Conservation (phyloP, 1,139 yeast genomes). For the Yamadazyma mexicana region DNA sequence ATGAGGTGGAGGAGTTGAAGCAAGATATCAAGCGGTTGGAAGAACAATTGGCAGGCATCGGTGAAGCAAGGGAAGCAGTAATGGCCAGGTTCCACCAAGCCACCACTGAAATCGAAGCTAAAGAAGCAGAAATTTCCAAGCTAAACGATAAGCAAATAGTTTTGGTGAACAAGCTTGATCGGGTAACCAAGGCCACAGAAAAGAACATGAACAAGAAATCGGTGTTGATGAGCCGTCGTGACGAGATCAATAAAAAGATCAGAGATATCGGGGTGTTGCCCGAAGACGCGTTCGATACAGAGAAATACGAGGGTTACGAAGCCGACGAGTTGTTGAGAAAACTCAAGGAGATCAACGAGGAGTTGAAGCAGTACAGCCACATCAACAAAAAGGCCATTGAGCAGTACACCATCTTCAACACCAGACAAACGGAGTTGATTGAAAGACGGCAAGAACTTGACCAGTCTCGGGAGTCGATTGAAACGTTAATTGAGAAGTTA, state of each 20-base stretch:
- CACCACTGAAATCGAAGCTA: slow-evolving; percentile 31
- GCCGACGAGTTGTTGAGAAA: slow-evolving; percentile 58
- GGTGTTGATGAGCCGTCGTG: slow-evolving; percentile 59
- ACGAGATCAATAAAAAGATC: slow-evolving; percentile 70
- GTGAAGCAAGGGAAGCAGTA: slow-evolving; percentile 19
- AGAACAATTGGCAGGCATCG: slow-evolving; percentile 24
- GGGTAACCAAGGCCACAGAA: slow-evolving; percentile 65
- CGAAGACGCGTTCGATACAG: slow-evolving; percentile 68
- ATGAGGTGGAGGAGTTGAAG: slow-evolving; percentile 41
- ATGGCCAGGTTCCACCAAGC: slow-evolving; percentile 25
- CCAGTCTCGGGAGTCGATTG: slow-evolving; percentile 70
- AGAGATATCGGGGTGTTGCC: slow-evolving; percentile 86
- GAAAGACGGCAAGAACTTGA: slow-evolving; percentile 70
- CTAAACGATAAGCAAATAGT: slow-evolving; percentile 59
- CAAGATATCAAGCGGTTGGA: slow-evolving; percentile 23
- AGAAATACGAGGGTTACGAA: slow-evolving; percentile 40
- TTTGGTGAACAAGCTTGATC: slow-evolving; percentile 58
- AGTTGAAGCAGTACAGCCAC: slow-evolving; percentile 65
- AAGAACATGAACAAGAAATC: slow-evolving; percentile 65
- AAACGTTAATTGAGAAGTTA: slow-evolving; percentile 66
- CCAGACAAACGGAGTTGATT: slow-evolving; percentile 67
- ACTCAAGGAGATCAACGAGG: slow-evolving; percentile 57
- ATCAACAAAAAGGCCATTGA: slow-evolving; percentile 91
- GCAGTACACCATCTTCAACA: slow-evolving; percentile 73
- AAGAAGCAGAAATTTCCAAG: slow-evolving; percentile 44